phyloP scores from a whole-genome alignment of 345 rosid genomes.

The Camelina sativa region DNA sequence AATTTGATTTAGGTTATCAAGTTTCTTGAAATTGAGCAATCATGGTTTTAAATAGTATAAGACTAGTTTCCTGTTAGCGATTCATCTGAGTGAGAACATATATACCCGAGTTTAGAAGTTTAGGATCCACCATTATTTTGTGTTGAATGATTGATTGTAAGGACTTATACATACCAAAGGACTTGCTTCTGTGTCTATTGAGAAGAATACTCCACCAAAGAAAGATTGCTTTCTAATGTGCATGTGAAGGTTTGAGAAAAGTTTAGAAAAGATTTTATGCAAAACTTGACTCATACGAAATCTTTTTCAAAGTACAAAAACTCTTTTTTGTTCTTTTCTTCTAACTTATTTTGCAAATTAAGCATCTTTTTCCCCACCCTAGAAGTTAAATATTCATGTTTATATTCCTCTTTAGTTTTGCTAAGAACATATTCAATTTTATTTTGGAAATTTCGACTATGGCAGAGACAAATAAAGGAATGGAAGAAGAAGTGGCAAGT shows the following conservation, averaged over 20 bases:
- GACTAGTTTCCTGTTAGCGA: not conserved
- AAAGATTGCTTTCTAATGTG: slow-evolving; percentile 9
- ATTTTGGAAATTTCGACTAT: slow-evolving; percentile 29
- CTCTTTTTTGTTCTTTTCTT: slow-evolving; percentile 28
- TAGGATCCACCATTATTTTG: not conserved
- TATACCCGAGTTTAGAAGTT: not conserved
- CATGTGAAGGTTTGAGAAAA: not conserved
- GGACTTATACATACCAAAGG: not conserved
- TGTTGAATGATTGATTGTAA: not conserved
- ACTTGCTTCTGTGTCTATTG: slow-evolving; percentile 5
- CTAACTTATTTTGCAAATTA: slow-evolving; percentile 12
- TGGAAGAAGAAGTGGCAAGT: slow-evolving; percentile 64
- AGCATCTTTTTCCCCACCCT: not conserved
- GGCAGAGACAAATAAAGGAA: slow-evolving; percentile 56
- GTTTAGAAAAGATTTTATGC: slow-evolving; percentile 14
- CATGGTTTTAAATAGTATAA: not conserved
- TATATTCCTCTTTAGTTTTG: slow-evolving; percentile 34
- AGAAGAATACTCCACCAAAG: not conserved
- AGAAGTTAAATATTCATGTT: slow-evolving; percentile 18
- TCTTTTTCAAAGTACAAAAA: not conserved
- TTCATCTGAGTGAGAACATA: slow-evolving; percentile 1
- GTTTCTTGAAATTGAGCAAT: not conserved
- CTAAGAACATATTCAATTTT: slow-evolving; percentile 7
- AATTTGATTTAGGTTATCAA: not conserved
- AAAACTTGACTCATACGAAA: slow-evolving; percentile 22